phyloP scores from a whole-genome alignment of 2,329 filamentous ascomycete species.

The Teratosphaeriaceae sp. region DNA sequence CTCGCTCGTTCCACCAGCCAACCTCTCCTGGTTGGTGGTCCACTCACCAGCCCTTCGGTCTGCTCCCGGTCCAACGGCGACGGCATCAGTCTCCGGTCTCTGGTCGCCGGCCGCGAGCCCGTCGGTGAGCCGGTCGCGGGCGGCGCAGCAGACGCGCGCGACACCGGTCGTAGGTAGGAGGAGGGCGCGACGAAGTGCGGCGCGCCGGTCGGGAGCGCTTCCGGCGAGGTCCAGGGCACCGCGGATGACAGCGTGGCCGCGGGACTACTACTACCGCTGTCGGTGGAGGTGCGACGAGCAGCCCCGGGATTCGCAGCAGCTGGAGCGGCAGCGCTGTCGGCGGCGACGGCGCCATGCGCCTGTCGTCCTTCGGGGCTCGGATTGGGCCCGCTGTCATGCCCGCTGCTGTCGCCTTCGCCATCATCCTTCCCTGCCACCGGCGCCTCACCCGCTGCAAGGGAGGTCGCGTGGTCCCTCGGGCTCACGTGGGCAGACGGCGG shows the following conservation, averaged over 20 bases:
- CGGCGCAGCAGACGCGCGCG: slow-evolving; percentile 3
- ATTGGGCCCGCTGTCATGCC: slow-evolving; percentile 1
- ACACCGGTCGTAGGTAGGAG: slow-evolving; percentile 29
- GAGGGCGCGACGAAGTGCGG: slow-evolving; percentile 32
- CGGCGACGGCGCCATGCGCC: background rate
- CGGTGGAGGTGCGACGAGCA: background rate
- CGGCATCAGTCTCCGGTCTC: slow-evolving; percentile 27
- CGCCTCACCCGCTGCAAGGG: slow-evolving; percentile 2
- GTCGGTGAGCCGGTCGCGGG: background rate
- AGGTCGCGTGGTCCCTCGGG: background rate
- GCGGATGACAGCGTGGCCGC: background rate
- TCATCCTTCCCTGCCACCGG: background rate
- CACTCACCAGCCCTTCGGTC: slow-evolving; percentile 67
- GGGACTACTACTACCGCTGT: background rate
- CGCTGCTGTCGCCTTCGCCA: background rate
- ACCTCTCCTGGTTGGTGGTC: background rate
- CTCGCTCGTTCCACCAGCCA: background rate
- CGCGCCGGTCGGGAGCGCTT: slow-evolving; percentile 6
- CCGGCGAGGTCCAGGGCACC: background rate
- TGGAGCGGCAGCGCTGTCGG: too few relatives aligned
- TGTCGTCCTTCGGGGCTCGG: background rate
- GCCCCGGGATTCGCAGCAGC: background rate
- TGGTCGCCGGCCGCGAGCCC: background rate
- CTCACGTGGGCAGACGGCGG: background rate
- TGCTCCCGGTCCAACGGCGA: slow-evolving; percentile 68